Evolutionary conservation across 306 rosid species (phyloP).

Genomic region (Mimosa bimucronata): DNA sequence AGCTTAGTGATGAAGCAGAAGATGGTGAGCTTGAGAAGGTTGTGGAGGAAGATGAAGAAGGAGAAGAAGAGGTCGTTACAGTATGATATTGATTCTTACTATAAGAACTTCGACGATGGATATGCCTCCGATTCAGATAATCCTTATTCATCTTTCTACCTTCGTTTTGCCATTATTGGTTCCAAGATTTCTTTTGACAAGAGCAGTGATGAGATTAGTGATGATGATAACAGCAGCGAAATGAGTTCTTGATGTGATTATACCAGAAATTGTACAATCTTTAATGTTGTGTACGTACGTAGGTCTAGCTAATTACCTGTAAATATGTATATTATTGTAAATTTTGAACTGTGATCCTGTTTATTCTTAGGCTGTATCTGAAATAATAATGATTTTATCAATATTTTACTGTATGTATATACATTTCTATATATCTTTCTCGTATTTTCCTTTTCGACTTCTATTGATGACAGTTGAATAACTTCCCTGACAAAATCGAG

Average conservation of each 20-base stretch:
- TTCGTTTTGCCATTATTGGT: slow-evolving; percentile 59
- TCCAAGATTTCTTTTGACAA: not conserved
- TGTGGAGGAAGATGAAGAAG: slow-evolving; percentile 63
- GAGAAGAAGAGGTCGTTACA: slow-evolving; percentile 53
- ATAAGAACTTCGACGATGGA: slow-evolving; percentile 73
- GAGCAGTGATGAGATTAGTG: not conserved
- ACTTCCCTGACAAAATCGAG: no score
- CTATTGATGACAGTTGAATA: no score
- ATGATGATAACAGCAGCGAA: slow-evolving; percentile 5
- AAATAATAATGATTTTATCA: no score
- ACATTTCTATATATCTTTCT: not conserved
- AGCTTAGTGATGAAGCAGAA: not conserved
- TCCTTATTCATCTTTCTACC: slow-evolving; percentile 66
- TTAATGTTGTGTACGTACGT: not conserved
- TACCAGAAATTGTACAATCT: not conserved
- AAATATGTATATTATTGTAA: not conserved
- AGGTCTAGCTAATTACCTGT: not conserved
- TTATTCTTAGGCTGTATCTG: not conserved
- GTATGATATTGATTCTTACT: slow-evolving; percentile 57
- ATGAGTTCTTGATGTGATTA: not conserved
- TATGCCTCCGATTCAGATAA: slow-evolving; percentile 53
- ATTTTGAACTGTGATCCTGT: not conserved
- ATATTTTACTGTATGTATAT: not conserved
- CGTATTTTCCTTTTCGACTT: no score
- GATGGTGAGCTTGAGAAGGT: slow-evolving; percentile 44